Evolutionary conservation across 495 filamentous ascomycete genomes (phyloP), one percentile per base, ranked within the genome.

Genomic region (Aspergillus wentii): DNA sequence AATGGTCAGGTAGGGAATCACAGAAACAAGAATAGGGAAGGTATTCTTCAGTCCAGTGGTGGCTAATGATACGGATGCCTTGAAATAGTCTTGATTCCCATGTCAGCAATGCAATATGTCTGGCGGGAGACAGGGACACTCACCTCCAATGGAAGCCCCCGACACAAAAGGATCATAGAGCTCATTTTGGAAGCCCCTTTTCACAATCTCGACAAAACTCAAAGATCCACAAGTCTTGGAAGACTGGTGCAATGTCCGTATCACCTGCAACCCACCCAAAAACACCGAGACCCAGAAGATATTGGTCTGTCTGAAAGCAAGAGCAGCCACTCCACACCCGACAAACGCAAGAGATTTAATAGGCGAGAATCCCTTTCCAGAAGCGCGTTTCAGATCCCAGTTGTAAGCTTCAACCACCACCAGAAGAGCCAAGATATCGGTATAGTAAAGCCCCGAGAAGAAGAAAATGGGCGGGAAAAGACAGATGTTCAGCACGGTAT

Each of bases 211-310:
- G 8, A 38, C 34, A 6, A 59, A 11, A n/a, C 43, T 42, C 10
- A 56, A 49, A 6, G 53, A 47, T 15, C 35, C 22, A 17, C 52
- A 61, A 5, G 36, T 17, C 27, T 56, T 57, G 5, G 62, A 52
- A 22, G 49, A 50, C 18, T 50, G 33, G 13, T 52, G 52, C 30
- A 69, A 45, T 16, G 38, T 61, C 46, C 52, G 75, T 33, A 86
- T 72, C 10, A 76, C 69, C 40, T 86, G 80, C 17, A 91, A 45
- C 11, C 81, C 88, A 40, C 88, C 88, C 40, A 94, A 74, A 54
- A 92, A 96, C 0, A 89, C 64, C 1, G 86, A 79, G 2, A 90
- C 84, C 92, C 92, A 98, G 57, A 97, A 89, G 42, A 97, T 84
- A 52, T 98, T 98, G 8, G 92, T 98, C 61, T 98, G 92, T 20